phyloP scores from a whole-genome alignment of 768 basidiomycete species.

The button mushroom (Agaricus bisporus) region DNA sequence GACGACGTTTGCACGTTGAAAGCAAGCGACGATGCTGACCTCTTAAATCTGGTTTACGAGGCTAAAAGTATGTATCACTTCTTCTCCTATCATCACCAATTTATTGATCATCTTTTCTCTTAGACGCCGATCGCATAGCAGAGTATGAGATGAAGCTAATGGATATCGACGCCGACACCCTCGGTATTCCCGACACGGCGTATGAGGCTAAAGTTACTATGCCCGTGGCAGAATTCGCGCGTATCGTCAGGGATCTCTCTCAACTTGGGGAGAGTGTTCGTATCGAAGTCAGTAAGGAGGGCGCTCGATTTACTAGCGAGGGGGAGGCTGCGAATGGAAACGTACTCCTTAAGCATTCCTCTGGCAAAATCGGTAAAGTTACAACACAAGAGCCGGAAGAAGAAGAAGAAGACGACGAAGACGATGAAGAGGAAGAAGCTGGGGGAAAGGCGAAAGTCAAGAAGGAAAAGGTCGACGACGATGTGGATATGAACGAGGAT shows the following conservation, averaged over 20 bases:
- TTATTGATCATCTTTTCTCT: background rate
- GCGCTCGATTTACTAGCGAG: constrained; percentile 86
- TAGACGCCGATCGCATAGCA: constrained; percentile 89
- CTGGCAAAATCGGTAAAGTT: constrained; percentile 40
- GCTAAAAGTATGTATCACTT: constrained; percentile 63
- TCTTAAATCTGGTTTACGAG: constrained; percentile 85
- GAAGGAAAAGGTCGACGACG: constrained; percentile 38
- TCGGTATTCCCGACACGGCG: constrained; percentile 94
- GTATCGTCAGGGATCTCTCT: constrained; percentile 90
- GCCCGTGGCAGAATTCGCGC: constrained; percentile 79
- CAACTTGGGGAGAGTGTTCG: constrained; percentile 90
- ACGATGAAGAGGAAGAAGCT: constrained; percentile 28
- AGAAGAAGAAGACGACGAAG: constrained; percentile 30
- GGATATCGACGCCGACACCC: constrained; percentile 95
- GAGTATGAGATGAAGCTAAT: constrained; percentile 99
- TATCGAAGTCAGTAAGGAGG: constrained; percentile 95
- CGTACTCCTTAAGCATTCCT: constrained; percentile 75
- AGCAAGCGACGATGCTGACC: constrained; percentile 86
- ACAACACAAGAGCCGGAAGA: constrained; percentile 32
- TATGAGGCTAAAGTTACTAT: constrained; percentile 92
- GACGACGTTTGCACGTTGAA: constrained; percentile 90
- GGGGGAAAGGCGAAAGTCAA: constrained; percentile 37
- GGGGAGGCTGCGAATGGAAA: constrained; percentile 92
- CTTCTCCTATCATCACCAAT: background rate
- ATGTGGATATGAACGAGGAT: constrained; percentile 37